Evolutionary conservation across 129 eudicot genomes (phyloP), one percentile per base, ranked within the genome.

Genomic region (Saussurea involucrata): DNA sequence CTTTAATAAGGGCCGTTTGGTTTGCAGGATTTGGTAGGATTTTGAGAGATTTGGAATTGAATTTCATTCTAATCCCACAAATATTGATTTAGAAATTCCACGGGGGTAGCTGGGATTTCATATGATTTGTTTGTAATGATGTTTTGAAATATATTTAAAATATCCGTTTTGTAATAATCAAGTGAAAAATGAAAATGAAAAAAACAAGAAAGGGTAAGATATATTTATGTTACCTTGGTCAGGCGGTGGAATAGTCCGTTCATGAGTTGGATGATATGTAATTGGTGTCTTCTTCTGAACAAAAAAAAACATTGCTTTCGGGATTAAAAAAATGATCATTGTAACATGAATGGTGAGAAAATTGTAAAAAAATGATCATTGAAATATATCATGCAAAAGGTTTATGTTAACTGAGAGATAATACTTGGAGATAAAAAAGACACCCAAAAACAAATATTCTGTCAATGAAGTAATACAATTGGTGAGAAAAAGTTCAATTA

Each of bases 231-330:
- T 88, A 92, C 98, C 98, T 85, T 92, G 98, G 85, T 92, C 88
- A 21, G 98, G 96, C 13, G 98, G 96, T 13, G 98, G 96, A 73
- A 86, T 82, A 42, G 96, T 86, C 28, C 98, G 86, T 40, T 85
- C 96, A 84, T 92, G 98, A 79, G 98, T 92, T 34, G 96, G 98
- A 77, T 82, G 96, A 63, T 92, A 92, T 15, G 98, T 92, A 66
- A 83, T 69, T 11, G 94, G 98, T 12, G 86, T 86, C 89, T 85
- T 86, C 71, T 83, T 90, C 98, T 92, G 71, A 18, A 63, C 13
- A 77, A 40, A 72, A 82, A 29, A 33, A 20, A 63, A 17, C 68
- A 53, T 24, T 53, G n/a, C 10, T 55, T 32, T 24, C 10, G 12
- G 10, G 2, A 65, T 31, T 46, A 32, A 63, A 36, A 63, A 31